Base-by-base conservation (phyloP, 2,329 filamentous ascomycete genomes). In the Claviceps sp. region DNA sequence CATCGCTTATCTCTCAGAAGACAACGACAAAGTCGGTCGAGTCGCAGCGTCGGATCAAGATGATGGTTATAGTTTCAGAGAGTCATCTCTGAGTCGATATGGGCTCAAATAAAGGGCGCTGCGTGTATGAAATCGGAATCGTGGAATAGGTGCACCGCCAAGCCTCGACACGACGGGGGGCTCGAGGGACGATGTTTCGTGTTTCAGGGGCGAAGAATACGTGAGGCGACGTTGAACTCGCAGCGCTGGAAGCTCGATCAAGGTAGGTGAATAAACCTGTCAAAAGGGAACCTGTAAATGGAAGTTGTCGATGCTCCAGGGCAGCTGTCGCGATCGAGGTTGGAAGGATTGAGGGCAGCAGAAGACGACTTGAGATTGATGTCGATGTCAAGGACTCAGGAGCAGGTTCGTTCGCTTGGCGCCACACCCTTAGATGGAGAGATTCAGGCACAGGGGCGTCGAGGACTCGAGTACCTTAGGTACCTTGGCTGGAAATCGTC, bases 1-100 rank as follows among this genome's bases (percentile, higher is more conserved):
- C 77, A 80, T 80, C 63, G 55, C 69, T 11, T 45, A 37, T 38
- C 63, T 56, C 56, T 55, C 14, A 16, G 2, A 22, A 37, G 14
- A 16, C 16, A 44, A 37, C 40, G 24, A 37, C 52, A n/a, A 40
- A 38, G 40, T 18, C 40, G 22, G 40, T 50, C 41, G 26, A 37
- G 52, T 54, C 14, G 20, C 38, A 34, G 34, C 2, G 16, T 41
- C 22, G 26, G 16, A 26, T 16, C 2, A 14, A 16, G 30, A 14
- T 44, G 42, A 7, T 44, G 4, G 22, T 8, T 7, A n/a, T 40
- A 45, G 13, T n/a, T 18, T 20, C 47, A 44, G 42, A 41, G 16
- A 20, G 18, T 47, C 53, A 54, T 54, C n/a, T 52, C 50, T 43
- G 20, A 30, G 13, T 18, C 8, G 8, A 20, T 4, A n/a, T 48